Base-by-base conservation (phyloP, 495 filamentous ascomycete species). In the Penicillium psychrofluorescens region DNA sequence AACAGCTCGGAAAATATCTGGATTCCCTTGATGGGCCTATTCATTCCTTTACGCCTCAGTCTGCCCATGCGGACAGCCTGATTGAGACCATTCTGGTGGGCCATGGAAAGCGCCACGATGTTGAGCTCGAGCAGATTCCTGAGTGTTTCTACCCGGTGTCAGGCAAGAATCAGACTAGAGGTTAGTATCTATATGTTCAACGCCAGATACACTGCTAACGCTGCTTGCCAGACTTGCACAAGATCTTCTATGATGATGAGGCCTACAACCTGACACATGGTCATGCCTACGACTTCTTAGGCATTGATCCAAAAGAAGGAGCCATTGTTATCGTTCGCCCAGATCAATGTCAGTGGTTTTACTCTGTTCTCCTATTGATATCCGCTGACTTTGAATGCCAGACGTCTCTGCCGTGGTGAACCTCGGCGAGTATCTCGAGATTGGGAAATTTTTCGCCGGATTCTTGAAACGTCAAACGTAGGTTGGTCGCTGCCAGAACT, bases 241-340 rank as follows among this genome's bases (percentile, higher is more conserved):
- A 85, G 44, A 70, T 79, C 5, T 86, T 74, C 56, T 74, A 78
- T 31, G 83, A 88, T 44, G 83, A 85, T 40, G 75, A 81, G 42
- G 79, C 74, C 56, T 81, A 84, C 59, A 77, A 84, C 44, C 64
- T 69, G 6, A 77, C 74, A n/a, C 79, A 84, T 40, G 82, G 81
- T 0, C 71, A 83, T 29, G 75, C 75, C 4, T 86, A 87, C 48
- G 64, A 83, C 32, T 61, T 66, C 7, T 81, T 83, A 36, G 81
- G 76, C 0, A 64, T 87, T 22, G 67, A 76, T 40, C 61, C 70
- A 0, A 41, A 63, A 6, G 40, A 63, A n/a, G 83, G 83, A 0
- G 76, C 74, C 0, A 35, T 84, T 27, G 67, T 80, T 4, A 62
- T 87, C 44, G 74, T 85, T 22, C 70, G 83, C 6, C 83, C 83